Conservation (phyloP, 139 green algal genomes). For the Tetradesmus obliquus region DNA sequence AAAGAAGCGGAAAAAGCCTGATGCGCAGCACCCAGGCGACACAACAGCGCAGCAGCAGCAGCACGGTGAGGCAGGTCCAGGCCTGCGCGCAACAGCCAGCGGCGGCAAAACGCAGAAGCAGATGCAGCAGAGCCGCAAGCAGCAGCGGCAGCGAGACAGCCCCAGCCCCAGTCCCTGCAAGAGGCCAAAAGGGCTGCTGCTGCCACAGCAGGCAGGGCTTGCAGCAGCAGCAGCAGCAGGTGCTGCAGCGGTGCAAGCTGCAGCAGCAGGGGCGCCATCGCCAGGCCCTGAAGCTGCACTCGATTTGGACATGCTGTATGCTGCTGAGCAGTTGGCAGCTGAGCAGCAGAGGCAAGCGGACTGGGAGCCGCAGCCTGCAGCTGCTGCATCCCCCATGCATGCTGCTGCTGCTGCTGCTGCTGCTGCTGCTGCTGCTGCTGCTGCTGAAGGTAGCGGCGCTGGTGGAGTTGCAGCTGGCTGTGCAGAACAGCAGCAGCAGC, state of each 20-base stretch:
- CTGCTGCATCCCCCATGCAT: neutral
- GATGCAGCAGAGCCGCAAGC: neutral
- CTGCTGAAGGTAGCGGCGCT: too few relatives aligned
- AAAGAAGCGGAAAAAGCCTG: neutral
- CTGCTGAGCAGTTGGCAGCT: neutral
- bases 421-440: neutral
- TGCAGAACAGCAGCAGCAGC: neutral
- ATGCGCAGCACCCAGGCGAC: neutral
- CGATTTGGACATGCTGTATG: neutral
- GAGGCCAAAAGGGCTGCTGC: neutral
- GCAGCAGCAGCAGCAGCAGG: neutral
- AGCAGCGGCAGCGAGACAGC: neutral
- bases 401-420: neutral
- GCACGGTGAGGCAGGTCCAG: neutral
- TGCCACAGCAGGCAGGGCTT: neutral
- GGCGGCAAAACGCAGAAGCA: neutral
- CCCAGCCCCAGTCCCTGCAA: neutral
- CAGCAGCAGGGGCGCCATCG: neutral
- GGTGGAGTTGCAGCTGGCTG: neutral
- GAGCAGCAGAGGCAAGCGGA: neutral
- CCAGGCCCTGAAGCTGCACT: neutral
- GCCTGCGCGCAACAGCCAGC: neutral
- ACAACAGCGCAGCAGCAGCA: neutral
- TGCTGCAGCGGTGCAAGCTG: neutral
- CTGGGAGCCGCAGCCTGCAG: neutral